Conservation (phyloP, 805 yeast genomes). For the Alloascoidea hylecoeti region DNA sequence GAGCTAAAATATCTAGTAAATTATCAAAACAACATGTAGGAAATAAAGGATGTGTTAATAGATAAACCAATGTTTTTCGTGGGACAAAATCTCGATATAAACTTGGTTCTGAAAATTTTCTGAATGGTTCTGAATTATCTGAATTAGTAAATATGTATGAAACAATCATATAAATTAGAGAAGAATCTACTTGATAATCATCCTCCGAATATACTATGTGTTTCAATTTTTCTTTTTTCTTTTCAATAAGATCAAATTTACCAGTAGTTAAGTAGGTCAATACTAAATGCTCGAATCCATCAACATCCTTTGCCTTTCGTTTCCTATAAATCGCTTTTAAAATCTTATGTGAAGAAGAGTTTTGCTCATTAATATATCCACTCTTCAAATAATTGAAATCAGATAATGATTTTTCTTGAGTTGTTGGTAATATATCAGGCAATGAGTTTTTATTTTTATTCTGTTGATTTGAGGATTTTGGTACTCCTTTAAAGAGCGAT, state of each 20-base stretch:
- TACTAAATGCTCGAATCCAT: constrained; percentile 11
- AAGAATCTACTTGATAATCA: constrained; percentile 51
- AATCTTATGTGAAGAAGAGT: constrained; percentile 13
- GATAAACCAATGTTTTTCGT: constrained; percentile 48
- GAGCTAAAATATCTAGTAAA: constrained; percentile 35
- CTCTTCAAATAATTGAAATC: constrained; percentile 5
- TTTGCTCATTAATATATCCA: constrained; percentile 11
- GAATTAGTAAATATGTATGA: constrained; percentile 22
- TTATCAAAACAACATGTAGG: constrained; percentile 46
- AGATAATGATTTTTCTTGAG: constrained; percentile 9
- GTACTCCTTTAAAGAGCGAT: constrained; percentile 50
- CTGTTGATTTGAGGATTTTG: constrained; percentile 6
- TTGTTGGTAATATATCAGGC: constrained; percentile 12
- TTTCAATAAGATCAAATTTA: background rate
- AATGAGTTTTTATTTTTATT: constrained; percentile 9
- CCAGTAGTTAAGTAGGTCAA: background rate
- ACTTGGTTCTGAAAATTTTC: background rate
- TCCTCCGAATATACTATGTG: constrained; percentile 44
- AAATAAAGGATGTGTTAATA: constrained; percentile 79
- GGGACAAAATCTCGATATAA: constrained; percentile 21
- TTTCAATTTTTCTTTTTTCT: constrained; percentile 16
- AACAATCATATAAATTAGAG: constrained; percentile 32
- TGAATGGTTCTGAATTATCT: constrained; percentile 11
- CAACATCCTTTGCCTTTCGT: constrained; percentile 16
- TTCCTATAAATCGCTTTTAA: constrained; percentile 3